A percentile compares a stretch with the other conserved stretches of the same genome.
These are phyloP conservation scores for Candida nanaspora DNA, from an alignment of 805 yeast genomes.

Conservation along the genomic window DNA sequence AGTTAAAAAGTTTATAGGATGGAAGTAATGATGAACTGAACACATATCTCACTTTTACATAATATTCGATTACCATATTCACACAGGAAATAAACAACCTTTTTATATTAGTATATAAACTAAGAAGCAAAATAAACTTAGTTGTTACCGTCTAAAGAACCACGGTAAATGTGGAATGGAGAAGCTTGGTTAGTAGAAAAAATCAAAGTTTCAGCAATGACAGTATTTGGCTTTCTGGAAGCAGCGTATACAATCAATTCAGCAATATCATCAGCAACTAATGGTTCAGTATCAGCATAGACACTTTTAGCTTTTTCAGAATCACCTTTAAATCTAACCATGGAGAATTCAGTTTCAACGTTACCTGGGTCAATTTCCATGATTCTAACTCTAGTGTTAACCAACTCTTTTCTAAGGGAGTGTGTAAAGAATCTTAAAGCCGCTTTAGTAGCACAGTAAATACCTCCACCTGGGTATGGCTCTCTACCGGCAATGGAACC, in stretches of 20 bases:
- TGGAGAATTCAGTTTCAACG: conserved; percentile 72
- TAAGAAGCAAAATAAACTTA: too few relatives aligned
- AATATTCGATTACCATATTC: too few relatives aligned
- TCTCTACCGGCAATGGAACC: conserved; percentile 80
- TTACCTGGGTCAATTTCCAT: conserved; percentile 75
- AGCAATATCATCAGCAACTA: conserved; percentile 67
- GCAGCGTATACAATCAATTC: conserved; percentile 63
- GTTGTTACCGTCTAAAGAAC: conserved; percentile 5
- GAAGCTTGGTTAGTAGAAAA: conserved; percentile 85
- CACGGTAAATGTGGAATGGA: conserved; percentile 51
- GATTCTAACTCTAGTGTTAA: conserved; percentile 50
- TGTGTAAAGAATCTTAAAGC: conserved; percentile 68
- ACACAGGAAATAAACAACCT: too few relatives aligned
- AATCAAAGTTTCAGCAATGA: conserved; percentile 72
- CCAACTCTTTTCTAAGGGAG: conserved; percentile 51
- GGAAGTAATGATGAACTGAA: conserved; percentile 5
- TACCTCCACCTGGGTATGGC: conserved; percentile 72
- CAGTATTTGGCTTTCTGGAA: conserved; percentile 64
- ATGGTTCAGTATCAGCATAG: conserved; percentile 62
- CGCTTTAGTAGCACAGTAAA: conserved; percentile 71
- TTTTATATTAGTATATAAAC: too few relatives aligned
- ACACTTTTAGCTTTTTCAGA: conserved; percentile 52
- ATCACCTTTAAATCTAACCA: conserved; percentile 61
- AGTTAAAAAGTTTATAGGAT: conserved; percentile 30
- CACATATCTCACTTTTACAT: too few relatives aligned